A percentile compares a stretch with the other conserved stretches of the same genome.
Conservation (phyloP, 2,329 filamentous ascomycete genomes). For the Phoma sp. region DNA sequence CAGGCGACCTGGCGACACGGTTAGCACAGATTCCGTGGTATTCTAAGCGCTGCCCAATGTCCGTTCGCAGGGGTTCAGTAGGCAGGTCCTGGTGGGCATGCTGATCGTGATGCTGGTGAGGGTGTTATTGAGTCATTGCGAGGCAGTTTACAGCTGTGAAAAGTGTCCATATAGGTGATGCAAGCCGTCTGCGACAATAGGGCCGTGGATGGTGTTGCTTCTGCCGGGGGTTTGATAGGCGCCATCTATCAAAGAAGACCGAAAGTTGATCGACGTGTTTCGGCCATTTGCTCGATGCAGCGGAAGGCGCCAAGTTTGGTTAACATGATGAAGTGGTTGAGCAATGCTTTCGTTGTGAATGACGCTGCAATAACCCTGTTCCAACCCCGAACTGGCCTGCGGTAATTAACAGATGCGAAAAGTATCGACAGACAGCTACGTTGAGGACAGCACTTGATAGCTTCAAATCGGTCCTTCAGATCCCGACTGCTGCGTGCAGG, state of each 20-base stretch:
- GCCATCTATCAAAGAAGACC: not conserved
- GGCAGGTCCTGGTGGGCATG: not conserved
- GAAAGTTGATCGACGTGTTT: too few relatives aligned
- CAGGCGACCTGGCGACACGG: constrained; percentile 6
- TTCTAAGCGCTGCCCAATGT: not conserved
- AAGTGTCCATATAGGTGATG: not conserved
- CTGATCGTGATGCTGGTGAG: not conserved
- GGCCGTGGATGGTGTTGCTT: not conserved
- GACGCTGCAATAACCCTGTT: too few relatives aligned
- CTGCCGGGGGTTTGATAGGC: not conserved
- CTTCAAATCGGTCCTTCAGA: not conserved
- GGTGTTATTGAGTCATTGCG: not conserved
- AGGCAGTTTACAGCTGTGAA: not conserved
- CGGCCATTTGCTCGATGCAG: too few relatives aligned
- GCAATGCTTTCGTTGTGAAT: too few relatives aligned
- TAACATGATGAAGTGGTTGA: too few relatives aligned
- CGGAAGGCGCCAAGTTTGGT: too few relatives aligned
- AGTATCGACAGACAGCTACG: too few relatives aligned
- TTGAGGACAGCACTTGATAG: not conserved
- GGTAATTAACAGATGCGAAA: too few relatives aligned
- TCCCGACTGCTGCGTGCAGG: not conserved
- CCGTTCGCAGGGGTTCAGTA: not conserved
- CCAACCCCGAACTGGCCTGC: too few relatives aligned
- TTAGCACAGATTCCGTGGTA: constrained; percentile 3
- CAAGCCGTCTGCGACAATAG: not conserved